Base-by-base conservation (phyloP, 2,329 filamentous ascomycete species). In the Cordyceps pruinosa region DNA sequence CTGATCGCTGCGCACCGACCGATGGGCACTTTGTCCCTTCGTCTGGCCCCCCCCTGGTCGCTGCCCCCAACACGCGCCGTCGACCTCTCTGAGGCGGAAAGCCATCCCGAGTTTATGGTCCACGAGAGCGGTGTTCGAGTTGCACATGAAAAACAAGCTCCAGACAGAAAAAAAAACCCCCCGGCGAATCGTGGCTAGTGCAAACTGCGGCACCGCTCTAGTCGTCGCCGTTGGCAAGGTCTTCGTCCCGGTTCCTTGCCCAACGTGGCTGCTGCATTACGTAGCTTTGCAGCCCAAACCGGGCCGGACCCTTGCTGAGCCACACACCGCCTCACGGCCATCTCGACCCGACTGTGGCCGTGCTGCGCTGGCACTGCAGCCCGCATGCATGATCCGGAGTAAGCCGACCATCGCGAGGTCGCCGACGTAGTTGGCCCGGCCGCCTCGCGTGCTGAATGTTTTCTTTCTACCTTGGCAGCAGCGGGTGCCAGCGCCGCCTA, bases 251-350 rank as follows among this genome's bases (percentile, higher is more conserved):
- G 37, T 35, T 26, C 32, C 41, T 54, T 46, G 32, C 23, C 23
- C 30, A n/a, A 34, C 25, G 25, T 44, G n/a, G n/a, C n/a, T n/a
- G n/a, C n/a, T n/a, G n/a, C 39, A 48, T 48, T 34, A 39, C 34
- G 52, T 56, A 56, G 52, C 42, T 9, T n/a, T 28, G 51, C 51
- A 37, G 41, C 51, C 21, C 51, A 46, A 45, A 34, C 51, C 32
- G 21, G 52, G 34, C n/a, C 34, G 34, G 5, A 13, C 10, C 44
- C 44, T 25, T 48, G 52, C 52, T 55, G 34, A 48, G 44, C 52
- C 44, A 55, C 44, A 48, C n/a, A n/a, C n/a, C n/a, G n/a, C 21
- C 34, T 23, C 10, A 37, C n/a, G 30, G 30, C 51, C 44, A 9
- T 15, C 25, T 32, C 48, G 32, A 15, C 9, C 44, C 25, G 44